These are phyloP conservation scores for Polychaeton citri DNA, from an alignment of 2,329 filamentous ascomycete species.

Conservation along the genomic window DNA sequence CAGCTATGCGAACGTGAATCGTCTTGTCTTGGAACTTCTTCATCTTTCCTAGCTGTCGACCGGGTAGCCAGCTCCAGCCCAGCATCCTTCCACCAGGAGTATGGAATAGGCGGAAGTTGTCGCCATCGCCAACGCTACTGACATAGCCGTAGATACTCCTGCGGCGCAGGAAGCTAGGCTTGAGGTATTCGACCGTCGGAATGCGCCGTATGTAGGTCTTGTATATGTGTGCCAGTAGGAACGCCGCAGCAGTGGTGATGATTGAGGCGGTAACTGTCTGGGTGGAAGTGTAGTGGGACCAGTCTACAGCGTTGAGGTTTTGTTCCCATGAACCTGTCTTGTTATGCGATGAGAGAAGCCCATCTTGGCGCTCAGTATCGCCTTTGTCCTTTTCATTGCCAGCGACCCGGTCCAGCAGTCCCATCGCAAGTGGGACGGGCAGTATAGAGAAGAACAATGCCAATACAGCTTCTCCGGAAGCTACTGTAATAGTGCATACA, in stretches of 20 bases:
- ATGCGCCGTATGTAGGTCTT: slow-evolving; percentile 67
- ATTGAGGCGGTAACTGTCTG: slow-evolving; percentile 26
- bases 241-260: slow-evolving; percentile 41
- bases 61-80: slow-evolving; percentile 57
- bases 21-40: slow-evolving; percentile 26
- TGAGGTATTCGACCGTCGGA: slow-evolving; percentile 61
- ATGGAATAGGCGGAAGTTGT: slow-evolving; percentile 89
- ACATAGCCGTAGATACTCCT: slow-evolving; percentile 73
- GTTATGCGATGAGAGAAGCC: too few relatives aligned
- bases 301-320: slow-evolving; percentile 31
- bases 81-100: slow-evolving; percentile 77
- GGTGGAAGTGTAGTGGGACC: slow-evolving; percentile 35
- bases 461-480: too few relatives aligned
- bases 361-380: too few relatives aligned
- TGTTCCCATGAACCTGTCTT: slow-evolving; percentile 32
- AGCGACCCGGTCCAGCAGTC: too few relatives aligned
- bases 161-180: slow-evolving; percentile 58
- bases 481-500: too few relatives aligned
- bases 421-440: too few relatives aligned
- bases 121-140: slow-evolving; percentile 89
- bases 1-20: slow-evolving; percentile 82
- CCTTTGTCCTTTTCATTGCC: too few relatives aligned
- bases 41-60: slow-evolving; percentile 7
- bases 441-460: too few relatives aligned
- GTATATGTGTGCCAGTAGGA: slow-evolving; percentile 48